These are phyloP conservation scores for Neurospora sp. DNA, from an alignment of 495 filamentous ascomycete genomes.

Conservation along the genomic window DNA sequence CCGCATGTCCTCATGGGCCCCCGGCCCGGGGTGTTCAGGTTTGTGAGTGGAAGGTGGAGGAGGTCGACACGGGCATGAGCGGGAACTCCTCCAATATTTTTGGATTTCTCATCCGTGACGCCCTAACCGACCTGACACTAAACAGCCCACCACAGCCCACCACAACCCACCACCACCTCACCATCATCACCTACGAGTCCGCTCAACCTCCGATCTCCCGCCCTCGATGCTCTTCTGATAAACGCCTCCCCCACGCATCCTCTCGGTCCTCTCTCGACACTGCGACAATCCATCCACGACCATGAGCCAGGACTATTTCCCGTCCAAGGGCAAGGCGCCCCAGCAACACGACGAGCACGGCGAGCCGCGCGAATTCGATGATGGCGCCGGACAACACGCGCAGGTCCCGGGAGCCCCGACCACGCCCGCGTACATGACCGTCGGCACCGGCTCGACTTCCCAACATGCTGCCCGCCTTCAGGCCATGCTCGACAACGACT, in stretches of 20 bases:
- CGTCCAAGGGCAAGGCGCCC: constrained; percentile 31
- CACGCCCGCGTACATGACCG: constrained; percentile 70
- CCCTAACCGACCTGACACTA: neutral
- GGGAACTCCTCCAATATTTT: neutral
- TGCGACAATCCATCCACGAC: constrained; percentile 14
- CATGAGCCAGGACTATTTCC: constrained; percentile 70
- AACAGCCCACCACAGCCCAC: neutral
- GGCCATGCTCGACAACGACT: constrained; percentile 73
- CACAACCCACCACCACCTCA: neutral
- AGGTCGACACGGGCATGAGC: neutral
- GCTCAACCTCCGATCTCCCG: neutral
- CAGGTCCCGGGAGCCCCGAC: constrained; percentile 14
- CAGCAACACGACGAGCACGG: constrained; percentile 11
- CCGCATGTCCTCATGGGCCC: neutral
- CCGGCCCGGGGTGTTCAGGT: neutral
- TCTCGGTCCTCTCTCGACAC: neutral
- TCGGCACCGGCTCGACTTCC: constrained; percentile 72
- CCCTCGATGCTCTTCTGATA: neutral
- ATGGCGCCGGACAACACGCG: constrained; percentile 4
- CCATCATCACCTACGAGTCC: neutral
- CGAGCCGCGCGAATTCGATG: constrained; percentile 12
- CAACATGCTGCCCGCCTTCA: constrained; percentile 56
- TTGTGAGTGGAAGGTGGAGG: neutral
- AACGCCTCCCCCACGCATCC: neutral
- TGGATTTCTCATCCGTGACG: constrained; percentile 1